Conservation (phyloP, 179 eudicot species). For the Corrigiola litoralis region DNA sequence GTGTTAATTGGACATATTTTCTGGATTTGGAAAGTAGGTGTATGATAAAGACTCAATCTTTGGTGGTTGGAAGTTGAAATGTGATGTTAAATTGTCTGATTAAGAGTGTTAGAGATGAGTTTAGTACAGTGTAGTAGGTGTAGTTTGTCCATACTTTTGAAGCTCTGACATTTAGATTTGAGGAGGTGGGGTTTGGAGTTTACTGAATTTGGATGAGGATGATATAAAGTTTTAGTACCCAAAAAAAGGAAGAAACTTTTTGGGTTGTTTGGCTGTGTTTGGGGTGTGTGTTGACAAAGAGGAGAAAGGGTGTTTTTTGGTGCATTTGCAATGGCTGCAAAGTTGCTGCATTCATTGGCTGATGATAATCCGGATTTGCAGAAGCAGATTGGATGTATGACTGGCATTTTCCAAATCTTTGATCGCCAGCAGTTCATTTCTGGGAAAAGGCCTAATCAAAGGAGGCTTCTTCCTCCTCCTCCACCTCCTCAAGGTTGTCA, state of each 20-base stretch:
- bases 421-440: slow-evolving; percentile 66
- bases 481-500: slow-evolving; percentile 53
- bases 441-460: slow-evolving; percentile 54
- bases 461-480: slow-evolving; percentile 53
- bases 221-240: too few relatives aligned
- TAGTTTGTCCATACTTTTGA: slow-evolving; percentile 15
- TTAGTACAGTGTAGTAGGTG: not conserved
- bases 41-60: slow-evolving; percentile 1
- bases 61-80: slow-evolving; percentile 22
- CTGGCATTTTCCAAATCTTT: slow-evolving; percentile 78
- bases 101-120: not conserved
- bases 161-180: slow-evolving; percentile 24
- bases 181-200: slow-evolving; percentile 27
- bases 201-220: slow-evolving; percentile 19
- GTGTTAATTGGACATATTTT: too few relatives aligned
- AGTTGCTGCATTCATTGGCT: slow-evolving; percentile 79
- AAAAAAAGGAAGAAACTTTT: slow-evolving; percentile 1
- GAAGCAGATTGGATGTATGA: slow-evolving; percentile 95
- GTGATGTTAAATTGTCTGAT: not conserved
- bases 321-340: slow-evolving; percentile 66
- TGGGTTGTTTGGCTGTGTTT: slow-evolving; percentile 13
- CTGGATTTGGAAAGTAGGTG: slow-evolving; percentile 2
- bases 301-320: slow-evolving; percentile 3
- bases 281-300: not conserved
- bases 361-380: slow-evolving; percentile 92